These are phyloP conservation scores for Lachancea nothofagi DNA, from an alignment of 805 yeast species.

Conservation along the genomic window DNA sequence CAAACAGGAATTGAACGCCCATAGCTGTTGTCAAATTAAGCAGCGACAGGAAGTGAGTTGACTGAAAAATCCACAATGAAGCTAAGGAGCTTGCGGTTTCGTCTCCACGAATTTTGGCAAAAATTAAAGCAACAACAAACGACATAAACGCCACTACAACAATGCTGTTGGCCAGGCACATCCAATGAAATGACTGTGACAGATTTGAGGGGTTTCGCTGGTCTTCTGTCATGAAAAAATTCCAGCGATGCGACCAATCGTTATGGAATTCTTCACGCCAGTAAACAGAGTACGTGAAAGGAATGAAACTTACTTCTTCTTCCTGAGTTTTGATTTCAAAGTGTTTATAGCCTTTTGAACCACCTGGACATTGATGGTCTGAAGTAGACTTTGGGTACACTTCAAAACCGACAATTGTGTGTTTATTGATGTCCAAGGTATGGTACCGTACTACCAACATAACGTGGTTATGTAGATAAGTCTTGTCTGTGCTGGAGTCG, in stretches of 20 bases:
- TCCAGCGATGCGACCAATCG: slow-evolving; percentile 68
- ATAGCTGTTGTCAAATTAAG: slow-evolving; percentile 49
- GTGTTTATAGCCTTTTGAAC: slow-evolving; percentile 52
- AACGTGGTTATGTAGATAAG: slow-evolving; percentile 71
- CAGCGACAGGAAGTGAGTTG: slow-evolving; percentile 2
- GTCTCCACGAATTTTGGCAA: slow-evolving; percentile 34
- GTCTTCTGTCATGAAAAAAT: slow-evolving; percentile 56
- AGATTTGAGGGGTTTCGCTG: slow-evolving; percentile 23
- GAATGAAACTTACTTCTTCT: slow-evolving; percentile 42
- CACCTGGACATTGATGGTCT: slow-evolving; percentile 68
- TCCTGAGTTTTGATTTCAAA: slow-evolving; percentile 43
- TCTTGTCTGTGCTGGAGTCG: slow-evolving; percentile 43
- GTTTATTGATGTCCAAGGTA: slow-evolving; percentile 38
- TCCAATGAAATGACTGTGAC: slow-evolving; percentile 63
- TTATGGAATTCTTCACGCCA: slow-evolving; percentile 78
- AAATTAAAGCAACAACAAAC: slow-evolving; percentile 54
- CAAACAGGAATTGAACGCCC: slow-evolving; percentile 68
- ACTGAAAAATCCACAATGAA: slow-evolving; percentile 2
- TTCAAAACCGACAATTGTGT: slow-evolving; percentile 81
- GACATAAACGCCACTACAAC: slow-evolving; percentile 59
- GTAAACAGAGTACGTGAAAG: slow-evolving; percentile 79
- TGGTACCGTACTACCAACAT: slow-evolving; percentile 76
- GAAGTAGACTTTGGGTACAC: slow-evolving; percentile 79
- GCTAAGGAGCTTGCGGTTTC: slow-evolving; percentile 8
- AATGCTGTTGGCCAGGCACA: slow-evolving; percentile 66